phyloP scores from a whole-genome alignment of 2,329 filamentous ascomycete genomes.

The Penicillium aurantiogriseum region DNA sequence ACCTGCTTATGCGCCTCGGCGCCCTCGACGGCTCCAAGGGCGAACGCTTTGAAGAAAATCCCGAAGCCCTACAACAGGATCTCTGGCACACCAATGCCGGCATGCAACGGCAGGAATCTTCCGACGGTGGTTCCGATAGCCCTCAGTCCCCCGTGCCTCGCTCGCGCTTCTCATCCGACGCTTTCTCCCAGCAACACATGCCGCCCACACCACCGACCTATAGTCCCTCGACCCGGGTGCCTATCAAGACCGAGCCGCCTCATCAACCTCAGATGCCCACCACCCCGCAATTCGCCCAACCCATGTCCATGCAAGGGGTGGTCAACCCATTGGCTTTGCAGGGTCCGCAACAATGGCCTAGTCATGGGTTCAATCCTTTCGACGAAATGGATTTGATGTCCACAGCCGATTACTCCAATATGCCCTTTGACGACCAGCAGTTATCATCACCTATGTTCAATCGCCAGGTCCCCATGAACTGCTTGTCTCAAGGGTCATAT shows the following conservation, averaged over 20 bases:
- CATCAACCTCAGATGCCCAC: conserved; percentile 19
- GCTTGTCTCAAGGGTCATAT: conserved; percentile 30
- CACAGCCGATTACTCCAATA: conserved; percentile 29
- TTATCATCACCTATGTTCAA: conserved; percentile 38
- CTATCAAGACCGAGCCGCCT: conserved; percentile 29
- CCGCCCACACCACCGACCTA: conserved; percentile 44
- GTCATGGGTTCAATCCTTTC: conserved; percentile 27
- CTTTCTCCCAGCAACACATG: conserved; percentile 32
- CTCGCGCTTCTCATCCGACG: conserved; percentile 31
- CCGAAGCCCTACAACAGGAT: conserved; percentile 54
- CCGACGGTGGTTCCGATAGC: conserved; percentile 59
- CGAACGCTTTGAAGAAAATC: conserved; percentile 59
- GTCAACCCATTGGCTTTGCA: conserved; percentile 40
- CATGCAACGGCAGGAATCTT: conserved; percentile 54
- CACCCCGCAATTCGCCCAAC: conserved; percentile 24
- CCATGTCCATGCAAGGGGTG: conserved; percentile 35
- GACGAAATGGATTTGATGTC: conserved; percentile 38
- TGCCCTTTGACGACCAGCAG: conserved; percentile 35
- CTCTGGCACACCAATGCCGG: conserved; percentile 54
- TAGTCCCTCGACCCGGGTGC: conserved; percentile 33
- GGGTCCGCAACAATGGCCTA: conserved; percentile 29
- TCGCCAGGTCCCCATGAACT: conserved; percentile 36
- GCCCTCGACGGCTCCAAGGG: conserved; percentile 55
- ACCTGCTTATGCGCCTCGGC: conserved; percentile 60
- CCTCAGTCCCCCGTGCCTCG: conserved; percentile 45